These are phyloP conservation scores for Moricandia arvensis DNA, from an alignment of 345 rosid species.

Conservation along the genomic window DNA sequence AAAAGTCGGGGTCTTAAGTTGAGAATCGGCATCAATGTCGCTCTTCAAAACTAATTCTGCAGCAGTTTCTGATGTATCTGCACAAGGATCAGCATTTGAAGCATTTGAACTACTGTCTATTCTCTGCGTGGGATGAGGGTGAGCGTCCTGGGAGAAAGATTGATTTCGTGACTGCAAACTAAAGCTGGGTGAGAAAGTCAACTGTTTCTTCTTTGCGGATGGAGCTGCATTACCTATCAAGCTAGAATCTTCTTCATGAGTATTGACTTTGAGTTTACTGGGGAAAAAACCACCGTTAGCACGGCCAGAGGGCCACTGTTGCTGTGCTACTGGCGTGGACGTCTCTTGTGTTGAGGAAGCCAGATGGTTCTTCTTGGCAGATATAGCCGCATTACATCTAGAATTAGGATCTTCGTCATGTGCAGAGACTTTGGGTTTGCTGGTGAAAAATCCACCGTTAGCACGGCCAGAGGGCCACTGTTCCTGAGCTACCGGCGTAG, in stretches of 20 bases:
- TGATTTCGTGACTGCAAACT: slow-evolving; percentile 55
- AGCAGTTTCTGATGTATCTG: slow-evolving; percentile 42
- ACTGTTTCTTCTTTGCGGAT: slow-evolving; percentile 73
- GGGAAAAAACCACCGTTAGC: slow-evolving; percentile 59
- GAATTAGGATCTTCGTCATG: slow-evolving; percentile 47
- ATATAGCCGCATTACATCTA: slow-evolving; percentile 48
- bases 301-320: slow-evolving; percentile 93
- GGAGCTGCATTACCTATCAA: slow-evolving; percentile 46
- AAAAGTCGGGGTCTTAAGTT: slow-evolving; percentile 68
- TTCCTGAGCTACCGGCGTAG: slow-evolving; percentile 44
- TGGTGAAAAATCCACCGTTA: slow-evolving; percentile 69
- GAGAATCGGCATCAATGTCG: slow-evolving; percentile 51
- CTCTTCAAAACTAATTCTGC: slow-evolving; percentile 44
- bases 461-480: slow-evolving; percentile 91
- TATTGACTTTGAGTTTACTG: slow-evolving; percentile 46
- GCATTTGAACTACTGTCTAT: slow-evolving; percentile 38
- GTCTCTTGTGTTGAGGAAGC: slow-evolving; percentile 69
- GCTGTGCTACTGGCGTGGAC: slow-evolving; percentile 42
- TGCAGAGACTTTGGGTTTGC: slow-evolving; percentile 46
- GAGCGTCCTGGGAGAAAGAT: slow-evolving; percentile 48
- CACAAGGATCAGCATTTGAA: slow-evolving; percentile 40
- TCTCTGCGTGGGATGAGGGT: slow-evolving; percentile 46
- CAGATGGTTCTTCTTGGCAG: slow-evolving; percentile 72
- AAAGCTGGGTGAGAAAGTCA: slow-evolving; percentile 73
- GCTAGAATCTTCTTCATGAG: slow-evolving; percentile 46